phyloP scores from a whole-genome alignment of 208 protist species.

The Angomonas deanei region DNA sequence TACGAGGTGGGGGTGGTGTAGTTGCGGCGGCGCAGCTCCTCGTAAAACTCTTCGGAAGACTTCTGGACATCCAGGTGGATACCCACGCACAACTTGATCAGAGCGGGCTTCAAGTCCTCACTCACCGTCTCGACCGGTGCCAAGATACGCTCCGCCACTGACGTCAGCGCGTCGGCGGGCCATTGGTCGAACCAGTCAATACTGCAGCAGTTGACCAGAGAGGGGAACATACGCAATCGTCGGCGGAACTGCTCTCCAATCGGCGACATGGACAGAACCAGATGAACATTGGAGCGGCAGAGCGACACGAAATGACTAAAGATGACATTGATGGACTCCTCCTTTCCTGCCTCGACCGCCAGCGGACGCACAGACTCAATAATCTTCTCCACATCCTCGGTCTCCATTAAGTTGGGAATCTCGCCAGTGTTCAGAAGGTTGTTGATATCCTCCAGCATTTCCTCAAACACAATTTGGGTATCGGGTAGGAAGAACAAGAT shows the following conservation, averaged over 20 bases:
- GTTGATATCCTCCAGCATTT: conserved; percentile 98
- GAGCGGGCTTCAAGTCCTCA: conserved; percentile 38
- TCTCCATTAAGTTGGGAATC: conserved; percentile 95
- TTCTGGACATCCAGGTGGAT: conserved; percentile 90
- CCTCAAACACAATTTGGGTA: conserved; percentile 92
- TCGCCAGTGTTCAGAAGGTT: conserved; percentile 97
- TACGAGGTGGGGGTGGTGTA: conserved; percentile 97
- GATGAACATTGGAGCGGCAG: conserved; percentile 94
- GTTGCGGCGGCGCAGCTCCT: conserved; percentile 90
- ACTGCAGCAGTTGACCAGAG: conserved; percentile 97
- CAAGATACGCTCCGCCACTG: conserved; percentile 85
- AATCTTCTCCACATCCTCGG: conserved; percentile 94
- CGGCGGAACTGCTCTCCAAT: conserved; percentile 93
- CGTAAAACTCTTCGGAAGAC: conserved; percentile 88
- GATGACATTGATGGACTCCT: conserved; percentile 91
- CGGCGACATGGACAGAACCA: conserved; percentile 96
- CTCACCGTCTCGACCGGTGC: conserved; percentile 39
- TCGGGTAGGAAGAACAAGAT: conserved; percentile 95
- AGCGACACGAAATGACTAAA: conserved; percentile 91
- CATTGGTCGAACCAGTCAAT: conserved; percentile 98
- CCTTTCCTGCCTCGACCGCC: conserved; percentile 86
- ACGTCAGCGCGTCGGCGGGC: conserved; percentile 91
- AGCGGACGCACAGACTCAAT: conserved; percentile 84
- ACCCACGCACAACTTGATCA: conserved; percentile 88
- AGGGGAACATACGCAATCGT: conserved; percentile 96